These are phyloP conservation scores for Eimeria maxima DNA, from an alignment of 169 alveolate species.

Conservation along the genomic window DNA sequence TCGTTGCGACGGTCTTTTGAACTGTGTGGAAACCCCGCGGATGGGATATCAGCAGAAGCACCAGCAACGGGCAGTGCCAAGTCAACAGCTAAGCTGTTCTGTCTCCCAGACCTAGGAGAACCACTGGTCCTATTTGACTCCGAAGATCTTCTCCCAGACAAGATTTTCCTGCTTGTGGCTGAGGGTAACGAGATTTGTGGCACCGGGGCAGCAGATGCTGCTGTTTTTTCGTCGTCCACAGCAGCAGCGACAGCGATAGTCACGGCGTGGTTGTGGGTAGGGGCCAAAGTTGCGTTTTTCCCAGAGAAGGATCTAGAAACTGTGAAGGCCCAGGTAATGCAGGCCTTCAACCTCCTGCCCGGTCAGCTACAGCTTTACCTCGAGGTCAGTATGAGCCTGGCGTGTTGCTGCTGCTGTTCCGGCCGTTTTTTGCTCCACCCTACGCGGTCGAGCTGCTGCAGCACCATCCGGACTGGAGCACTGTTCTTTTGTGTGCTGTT, in stretches of 20 bases:
- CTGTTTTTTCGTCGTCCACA: neutral
- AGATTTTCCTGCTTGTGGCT: constrained; percentile 27
- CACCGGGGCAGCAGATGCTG: neutral
- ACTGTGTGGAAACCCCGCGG: constrained; percentile 13
- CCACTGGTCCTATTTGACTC: constrained; percentile 58
- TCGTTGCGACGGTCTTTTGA: constrained; percentile 45
- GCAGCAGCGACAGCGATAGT: neutral
- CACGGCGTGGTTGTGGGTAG: constrained; percentile 71
- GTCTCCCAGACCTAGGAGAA: constrained; percentile 44
- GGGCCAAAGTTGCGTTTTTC: constrained; percentile 32
- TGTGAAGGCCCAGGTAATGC: neutral
- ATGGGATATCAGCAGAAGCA: neutral
- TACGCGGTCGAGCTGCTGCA: neutral
- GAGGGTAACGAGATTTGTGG: neutral
- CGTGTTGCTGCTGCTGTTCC: neutral
- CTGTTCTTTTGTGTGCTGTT: neutral
- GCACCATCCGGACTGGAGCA: neutral
- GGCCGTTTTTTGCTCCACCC: neutral
- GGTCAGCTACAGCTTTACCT: constrained; percentile 45
- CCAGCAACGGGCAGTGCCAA: neutral
- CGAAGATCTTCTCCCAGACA: constrained; percentile 48
- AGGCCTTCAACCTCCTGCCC: constrained; percentile 41
- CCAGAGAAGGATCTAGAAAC: constrained; percentile 19
- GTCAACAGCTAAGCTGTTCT: constrained; percentile 45
- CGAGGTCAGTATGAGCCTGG: constrained; percentile 36